Percentiles rank a stretch among this genome's conserved stretches.
Evolutionary conservation across 345 rosid genomes (phyloP).

Genomic region (Eucalyptus urophylla): DNA sequence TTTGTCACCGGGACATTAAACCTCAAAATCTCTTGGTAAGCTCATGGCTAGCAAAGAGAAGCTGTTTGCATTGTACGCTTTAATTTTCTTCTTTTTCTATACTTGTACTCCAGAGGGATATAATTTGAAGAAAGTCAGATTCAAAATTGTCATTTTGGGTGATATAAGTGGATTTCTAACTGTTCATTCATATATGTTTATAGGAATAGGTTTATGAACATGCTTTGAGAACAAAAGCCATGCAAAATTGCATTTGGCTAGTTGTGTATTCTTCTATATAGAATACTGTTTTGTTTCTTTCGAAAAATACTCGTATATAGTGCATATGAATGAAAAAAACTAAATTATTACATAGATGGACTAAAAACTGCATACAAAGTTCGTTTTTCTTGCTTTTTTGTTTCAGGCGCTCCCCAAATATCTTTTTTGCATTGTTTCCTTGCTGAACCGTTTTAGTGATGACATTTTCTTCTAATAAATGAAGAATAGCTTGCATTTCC

Average conservation of each 20-base stretch:
- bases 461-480: not conserved
- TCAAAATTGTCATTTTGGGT: not conserved
- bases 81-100: not conserved
- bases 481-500: not conserved
- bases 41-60: not conserved
- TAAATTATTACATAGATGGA: not conserved
- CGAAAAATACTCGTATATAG: not conserved
- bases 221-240: not conserved
- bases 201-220: not conserved
- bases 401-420: not conserved
- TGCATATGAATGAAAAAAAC: not conserved
- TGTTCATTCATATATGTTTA: not conserved
- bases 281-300: not conserved
- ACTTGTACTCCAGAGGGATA: not conserved
- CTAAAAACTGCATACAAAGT: not conserved
- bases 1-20: slow-evolving; percentile 94
- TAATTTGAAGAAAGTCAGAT: not conserved
- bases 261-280: not conserved
- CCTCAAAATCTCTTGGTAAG: slow-evolving; percentile 97
- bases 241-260: not conserved
- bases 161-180: not conserved
- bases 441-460: not conserved
- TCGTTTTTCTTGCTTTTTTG: not conserved
- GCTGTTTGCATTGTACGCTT: not conserved
- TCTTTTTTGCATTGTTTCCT: not conserved